Conservation (phyloP, 768 basidiomycete genomes). For the Kwoniella sp. region DNA sequence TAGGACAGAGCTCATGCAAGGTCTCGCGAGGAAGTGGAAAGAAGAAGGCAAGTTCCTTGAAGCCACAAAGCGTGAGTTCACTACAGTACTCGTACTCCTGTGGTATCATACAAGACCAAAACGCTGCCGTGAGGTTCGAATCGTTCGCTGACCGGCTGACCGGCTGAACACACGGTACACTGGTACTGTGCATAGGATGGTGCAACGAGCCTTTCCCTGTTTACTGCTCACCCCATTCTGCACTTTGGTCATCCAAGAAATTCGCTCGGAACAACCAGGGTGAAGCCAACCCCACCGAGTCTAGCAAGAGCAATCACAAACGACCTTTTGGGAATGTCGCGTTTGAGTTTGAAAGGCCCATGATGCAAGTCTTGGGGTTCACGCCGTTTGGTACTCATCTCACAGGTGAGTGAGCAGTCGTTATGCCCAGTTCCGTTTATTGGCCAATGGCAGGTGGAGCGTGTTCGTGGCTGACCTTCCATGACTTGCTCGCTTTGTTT, state of each 20-base stretch:
- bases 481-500: no score
- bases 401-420: slow-evolving; percentile 58
- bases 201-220: slow-evolving; percentile 72
- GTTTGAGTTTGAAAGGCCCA: slow-evolving; percentile 86
- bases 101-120: no score
- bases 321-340: slow-evolving; percentile 63
- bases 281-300: background rate
- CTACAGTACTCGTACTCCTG: no score
- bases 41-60: slow-evolving; percentile 49
- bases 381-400: slow-evolving; percentile 91
- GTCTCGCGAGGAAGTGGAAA: slow-evolving; percentile 48
- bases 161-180: no score
- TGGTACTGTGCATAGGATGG: no score
- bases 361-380: slow-evolving; percentile 83
- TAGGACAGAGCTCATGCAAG: slow-evolving; percentile 29
- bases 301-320: background rate
- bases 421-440: no score
- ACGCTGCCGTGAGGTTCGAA: no score
- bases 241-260: slow-evolving; percentile 5
- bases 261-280: no score
- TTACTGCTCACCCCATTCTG: slow-evolving; percentile 50
- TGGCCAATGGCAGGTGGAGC: no score
- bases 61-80: slow-evolving; percentile 53
- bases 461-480: no score
- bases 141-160: no score